Base-by-base conservation (phyloP, 257 asterid genomes). In the Rehmannia glutinosa region DNA sequence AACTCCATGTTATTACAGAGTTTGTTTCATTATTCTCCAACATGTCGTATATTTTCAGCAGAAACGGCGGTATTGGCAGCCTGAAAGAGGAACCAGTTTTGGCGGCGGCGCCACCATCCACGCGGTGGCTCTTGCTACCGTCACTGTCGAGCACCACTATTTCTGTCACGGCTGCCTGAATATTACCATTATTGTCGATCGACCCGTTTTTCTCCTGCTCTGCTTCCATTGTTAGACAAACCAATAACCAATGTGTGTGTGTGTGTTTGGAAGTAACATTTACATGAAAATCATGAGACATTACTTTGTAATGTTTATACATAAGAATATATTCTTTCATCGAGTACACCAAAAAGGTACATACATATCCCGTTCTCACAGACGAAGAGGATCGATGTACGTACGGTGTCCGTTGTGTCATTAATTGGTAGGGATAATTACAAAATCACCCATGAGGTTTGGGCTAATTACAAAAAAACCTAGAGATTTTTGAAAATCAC, bases 41-140 rank as follows among this genome's bases (percentile, higher is more conserved):
- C 69, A 83, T 83, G 50, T 80, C 83, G 54, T 78, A 80, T 42
- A 69, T 61, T 74, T 86, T 83, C 43, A 66, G 72, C 65, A 86
- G 41, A 30, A 86, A 86, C 0, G 86, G 80, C 0, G 80, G 80
- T 11, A 75, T 74, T 25, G 76, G 59, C 25, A n/a, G n/a, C n/a
- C n/a, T n/a, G n/a, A n/a, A n/a, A n/a, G n/a, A n/a, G n/a, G n/a
- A n/a, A n/a, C n/a, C n/a, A n/a, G n/a, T n/a, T n/a, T n/a, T n/a
- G n/a, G 33, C 33, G 10, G 50, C 67, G 17, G 43, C 53, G 8
- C 54, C 60, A 28, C 68, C 57, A 10, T 19, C 13, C 2, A 24
- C 17, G 16, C 41, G n/a, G 15, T 24, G 54, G 17, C 52, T 64
- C 21, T 62, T 71, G 11, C 74, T 28, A 8, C 9, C 47, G 27